Base-by-base conservation (phyloP, 164 flowering plant genomes). In the Vitis labrusca region DNA sequence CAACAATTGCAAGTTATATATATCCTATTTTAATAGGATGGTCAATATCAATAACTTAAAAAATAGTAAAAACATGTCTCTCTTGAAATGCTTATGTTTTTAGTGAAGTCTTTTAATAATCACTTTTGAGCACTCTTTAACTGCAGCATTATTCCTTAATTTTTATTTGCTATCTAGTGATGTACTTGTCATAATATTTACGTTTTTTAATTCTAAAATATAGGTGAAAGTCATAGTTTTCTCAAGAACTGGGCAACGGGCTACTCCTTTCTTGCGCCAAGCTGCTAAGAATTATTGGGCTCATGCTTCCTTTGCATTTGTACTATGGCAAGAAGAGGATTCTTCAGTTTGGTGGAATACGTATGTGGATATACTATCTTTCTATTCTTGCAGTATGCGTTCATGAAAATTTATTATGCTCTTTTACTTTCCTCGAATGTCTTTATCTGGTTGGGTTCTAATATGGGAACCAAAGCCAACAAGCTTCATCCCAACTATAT, bases 241-340 rank as follows among this genome's bases (percentile, higher is more conserved):
- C 85, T 90, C 98, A 67, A 79, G 80, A 77, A 88, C 95, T 5
- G 99, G 99, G 79, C 89, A 89, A 68, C 97, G 99, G 66, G 98
- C 98, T 51, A 82, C 94, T 71, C 98, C 98, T 29, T 84, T 88
- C 73, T 66, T 93, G 67, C 93, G 98, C 19, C 89, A 88, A 77
- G 85, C 89, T 81, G 93, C 93, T 5, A 88, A 68, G 68, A 77
- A 80, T 37, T 91, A 91, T 78, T 81, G 86, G 86, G 71, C 84
- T 65, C 85, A 87, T 84, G 90, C 90, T 51, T 86, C 97, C 57
- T 90, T 93, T 85, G 97, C 91, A 10, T 88, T 83, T 77, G 90
- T 92, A 48, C 79, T 89, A 32, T 96, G 99, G 98, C 74, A 78
- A 74, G 91, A 92, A 70, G 97, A 89, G 73, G 98, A 91, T 32